Percentiles rank a stretch among this genome's conserved stretches.
phyloP scores from a whole-genome alignment of 768 basidiomycete genomes.

The Scleroderma citrinum region DNA sequence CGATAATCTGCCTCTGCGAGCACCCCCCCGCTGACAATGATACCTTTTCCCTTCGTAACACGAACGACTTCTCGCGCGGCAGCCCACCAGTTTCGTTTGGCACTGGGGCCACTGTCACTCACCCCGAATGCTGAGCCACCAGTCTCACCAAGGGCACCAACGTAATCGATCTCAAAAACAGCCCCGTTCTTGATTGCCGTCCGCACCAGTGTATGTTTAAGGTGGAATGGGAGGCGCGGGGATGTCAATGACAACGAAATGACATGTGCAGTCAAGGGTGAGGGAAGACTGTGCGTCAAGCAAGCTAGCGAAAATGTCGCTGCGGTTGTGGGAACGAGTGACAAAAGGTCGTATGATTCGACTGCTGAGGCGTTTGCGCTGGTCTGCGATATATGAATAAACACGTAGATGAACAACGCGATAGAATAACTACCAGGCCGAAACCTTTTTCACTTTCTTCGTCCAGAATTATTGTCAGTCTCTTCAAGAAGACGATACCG shows the following conservation, averaged over 20 bases:
- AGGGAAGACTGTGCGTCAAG: slow-evolving; percentile 72
- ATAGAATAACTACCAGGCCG: slow-evolving; percentile 50
- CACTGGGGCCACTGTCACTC: slow-evolving; percentile 45
- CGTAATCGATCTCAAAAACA: slow-evolving; percentile 75
- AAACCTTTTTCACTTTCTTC: slow-evolving; percentile 85
- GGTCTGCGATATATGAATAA: slow-evolving; percentile 40
- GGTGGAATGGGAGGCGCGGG: slow-evolving; percentile 71
- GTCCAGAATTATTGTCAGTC: slow-evolving; percentile 75
- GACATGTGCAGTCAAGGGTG: slow-evolving; percentile 72
- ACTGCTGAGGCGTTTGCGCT: slow-evolving; percentile 61
- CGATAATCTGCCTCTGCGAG: slow-evolving; percentile 57
- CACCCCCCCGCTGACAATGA: slow-evolving; percentile 68
- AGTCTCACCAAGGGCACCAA: slow-evolving; percentile 61
- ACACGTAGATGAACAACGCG: background rate
- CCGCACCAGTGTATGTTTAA: slow-evolving; percentile 80
- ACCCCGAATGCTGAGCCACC: slow-evolving; percentile 43
- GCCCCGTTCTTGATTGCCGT: slow-evolving; percentile 79
- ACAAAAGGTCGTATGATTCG: slow-evolving; percentile 68
- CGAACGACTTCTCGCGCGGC: slow-evolving; percentile 69
- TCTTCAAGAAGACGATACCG: slow-evolving; percentile 63
- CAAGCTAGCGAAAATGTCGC: slow-evolving; percentile 74
- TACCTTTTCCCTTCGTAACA: slow-evolving; percentile 73
- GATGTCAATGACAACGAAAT: slow-evolving; percentile 74
- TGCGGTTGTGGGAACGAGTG: slow-evolving; percentile 67
- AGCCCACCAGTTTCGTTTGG: slow-evolving; percentile 84